Evolutionary conservation across 305 asterid species (phyloP), one percentile per base, ranked within the genome.

Genomic region (Fraxinus xanthoxyloides): DNA sequence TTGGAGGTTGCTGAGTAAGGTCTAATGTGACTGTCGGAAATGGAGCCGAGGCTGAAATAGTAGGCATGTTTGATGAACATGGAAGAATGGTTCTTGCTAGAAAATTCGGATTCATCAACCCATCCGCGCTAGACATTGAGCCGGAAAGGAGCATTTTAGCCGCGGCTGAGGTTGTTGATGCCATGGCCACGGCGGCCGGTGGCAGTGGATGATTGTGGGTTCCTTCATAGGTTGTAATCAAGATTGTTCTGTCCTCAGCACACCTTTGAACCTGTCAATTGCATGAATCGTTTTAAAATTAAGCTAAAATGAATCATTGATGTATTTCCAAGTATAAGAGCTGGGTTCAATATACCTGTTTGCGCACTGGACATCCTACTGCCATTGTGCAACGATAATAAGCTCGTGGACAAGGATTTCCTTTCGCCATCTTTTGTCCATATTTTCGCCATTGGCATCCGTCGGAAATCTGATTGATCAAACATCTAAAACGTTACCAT

Each of bases 121-220:
- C 97, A 70, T 96, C 99, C 4, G 93, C 91, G 86, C 98, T 94
- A 1, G 98, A 89, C 95, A 89, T 94, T 79, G 98, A 90, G 35
- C 98, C 98, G 0, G 99, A 96, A 4, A 96, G 93, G 3, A 96
- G 91, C 99, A 96, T 96, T 81, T 34, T 92, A 0, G 97, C 98
- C 0, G 99, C 99, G 0, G 98, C 97, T 0, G 98, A 89, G 30
- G 99, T 96, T 31, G 98, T 94, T 3, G 97, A 93, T 3, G 98
- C 98, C 99, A 96, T 96, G 0, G 98, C 97, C 94, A 94, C 82
- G 83, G 99, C 99, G 0, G 98, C 93, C 1, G 98, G 98, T 1
- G 99, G 99, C n/a, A 94, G 85, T 21, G 98, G 98, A 79, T 96
- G 99, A 89, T 90, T 96, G 88, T 96, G 99, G 0, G 85, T 87